Evolutionary conservation across 139 green algal species (phyloP).

Genomic region (Closterium sp.): DNA sequence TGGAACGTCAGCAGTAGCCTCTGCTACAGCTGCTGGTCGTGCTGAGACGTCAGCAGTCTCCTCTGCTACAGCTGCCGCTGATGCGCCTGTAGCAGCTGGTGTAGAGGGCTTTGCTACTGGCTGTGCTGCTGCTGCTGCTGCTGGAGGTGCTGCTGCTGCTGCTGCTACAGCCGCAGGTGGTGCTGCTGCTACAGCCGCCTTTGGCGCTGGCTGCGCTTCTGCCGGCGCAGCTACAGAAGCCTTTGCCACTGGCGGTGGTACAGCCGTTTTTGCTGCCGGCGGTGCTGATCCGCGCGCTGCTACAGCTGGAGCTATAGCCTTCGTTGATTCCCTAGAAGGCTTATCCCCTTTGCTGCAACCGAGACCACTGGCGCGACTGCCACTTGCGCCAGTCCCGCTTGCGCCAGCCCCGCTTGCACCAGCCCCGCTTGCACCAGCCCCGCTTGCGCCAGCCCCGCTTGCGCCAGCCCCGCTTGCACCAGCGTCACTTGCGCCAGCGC

Average conservation of each 20-base stretch:
- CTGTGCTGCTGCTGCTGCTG: too few relatives aligned
- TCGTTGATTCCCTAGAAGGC: not conserved
- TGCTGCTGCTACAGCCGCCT: not conserved
- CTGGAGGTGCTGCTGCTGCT: not conserved
- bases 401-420: too few relatives aligned
- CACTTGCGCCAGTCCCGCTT: too few relatives aligned
- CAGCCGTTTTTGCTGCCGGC: not conserved
- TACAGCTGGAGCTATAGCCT: not conserved
- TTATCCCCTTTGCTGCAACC: not conserved
- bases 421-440: too few relatives aligned
- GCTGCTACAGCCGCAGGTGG: not conserved
- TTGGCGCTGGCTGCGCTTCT: not conserved
- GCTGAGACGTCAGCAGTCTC: too few relatives aligned
- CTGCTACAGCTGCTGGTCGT: not conserved
- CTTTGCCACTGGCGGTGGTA: not conserved
- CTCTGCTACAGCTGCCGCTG: not conserved
- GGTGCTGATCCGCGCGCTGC: not conserved
- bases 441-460: too few relatives aligned
- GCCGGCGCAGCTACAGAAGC: not conserved
- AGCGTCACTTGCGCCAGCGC: not conserved
- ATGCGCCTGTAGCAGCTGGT: not conserved
- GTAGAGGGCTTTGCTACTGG: too few relatives aligned
- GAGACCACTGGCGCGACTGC: too few relatives aligned
- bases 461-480: not conserved
- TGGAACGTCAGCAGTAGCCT: not conserved